Percentiles rank a stretch among this genome's conserved stretches.
Evolutionary conservation across 139 green algal genomes (phyloP).

Genomic region (Astrephomene gubernaculifera): DNA sequence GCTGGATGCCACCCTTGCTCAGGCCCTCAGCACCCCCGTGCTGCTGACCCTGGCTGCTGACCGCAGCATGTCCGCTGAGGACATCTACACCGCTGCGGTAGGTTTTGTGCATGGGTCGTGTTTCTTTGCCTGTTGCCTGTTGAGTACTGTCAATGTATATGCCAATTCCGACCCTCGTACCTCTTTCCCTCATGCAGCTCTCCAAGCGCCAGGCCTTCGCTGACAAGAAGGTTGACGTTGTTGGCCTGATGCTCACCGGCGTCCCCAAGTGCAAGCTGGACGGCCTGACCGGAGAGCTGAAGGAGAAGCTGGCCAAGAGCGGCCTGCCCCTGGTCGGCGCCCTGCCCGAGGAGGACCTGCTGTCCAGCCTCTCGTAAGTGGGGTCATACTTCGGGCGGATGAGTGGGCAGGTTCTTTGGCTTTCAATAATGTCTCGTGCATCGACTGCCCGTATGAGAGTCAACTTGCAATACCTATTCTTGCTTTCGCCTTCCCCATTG

Average conservation of each 20-base stretch:
- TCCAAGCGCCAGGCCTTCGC: constrained; percentile 47
- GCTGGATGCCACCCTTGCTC: constrained; percentile 59
- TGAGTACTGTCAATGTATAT: too few species aligned
- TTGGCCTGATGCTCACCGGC: constrained; percentile 74
- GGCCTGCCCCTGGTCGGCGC: constrained; percentile 74
- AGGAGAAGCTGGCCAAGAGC: constrained; percentile 15
- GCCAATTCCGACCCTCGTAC: too few species aligned
- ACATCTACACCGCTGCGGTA: constrained; percentile 35
- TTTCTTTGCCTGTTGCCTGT: too few species aligned
- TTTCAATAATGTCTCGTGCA: too few species aligned
- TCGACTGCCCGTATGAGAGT: too few species aligned
- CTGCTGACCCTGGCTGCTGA: constrained; percentile 63
- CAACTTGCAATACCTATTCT: too few species aligned
- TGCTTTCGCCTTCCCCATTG: too few species aligned
- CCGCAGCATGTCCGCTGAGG: constrained; percentile 22
- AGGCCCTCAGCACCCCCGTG: constrained; percentile 65
- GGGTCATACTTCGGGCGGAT: constrained; percentile 72
- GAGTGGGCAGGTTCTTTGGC: constrained; percentile 69
- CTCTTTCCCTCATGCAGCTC: constrained; percentile 12
- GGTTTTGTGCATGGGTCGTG: neutral
- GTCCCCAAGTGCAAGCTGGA: constrained; percentile 30
- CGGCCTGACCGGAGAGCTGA: neutral
- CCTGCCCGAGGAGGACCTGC: constrained; percentile 66
- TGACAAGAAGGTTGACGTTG: constrained; percentile 45
- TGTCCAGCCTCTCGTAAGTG: neutral